phyloP scores from a whole-genome alignment of 371 early-diverging fungal genomes.

The Smittium mucronatum region DNA sequence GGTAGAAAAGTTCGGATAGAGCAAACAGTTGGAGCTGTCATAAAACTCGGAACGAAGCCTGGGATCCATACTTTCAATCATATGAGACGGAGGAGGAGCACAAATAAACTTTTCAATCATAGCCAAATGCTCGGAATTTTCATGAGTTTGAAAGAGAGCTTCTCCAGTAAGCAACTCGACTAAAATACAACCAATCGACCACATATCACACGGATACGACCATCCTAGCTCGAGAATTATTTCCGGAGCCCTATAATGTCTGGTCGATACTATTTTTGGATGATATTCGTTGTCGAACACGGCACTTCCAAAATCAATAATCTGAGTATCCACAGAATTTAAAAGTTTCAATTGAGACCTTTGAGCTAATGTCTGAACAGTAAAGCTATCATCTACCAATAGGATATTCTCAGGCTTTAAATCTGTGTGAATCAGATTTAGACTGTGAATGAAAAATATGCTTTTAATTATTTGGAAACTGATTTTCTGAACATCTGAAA shows the following conservation, averaged over 20 bases:
- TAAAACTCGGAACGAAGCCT: neutral
- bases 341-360: neutral
- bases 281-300: slow-evolving; percentile 91
- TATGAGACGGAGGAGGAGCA: slow-evolving; percentile 56
- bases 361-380: neutral
- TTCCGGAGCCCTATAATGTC: slow-evolving; percentile 96
- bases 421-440: slow-evolving; percentile 80
- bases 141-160: slow-evolving; percentile 86
- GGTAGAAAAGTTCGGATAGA: neutral
- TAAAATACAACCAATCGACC: slow-evolving; percentile 94
- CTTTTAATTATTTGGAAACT: slow-evolving; percentile 40
- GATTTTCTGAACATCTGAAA: slow-evolving; percentile 68
- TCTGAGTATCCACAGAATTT: neutral
- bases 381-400: slow-evolving; percentile 9
- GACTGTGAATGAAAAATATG: slow-evolving; percentile 59
- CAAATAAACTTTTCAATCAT: slow-evolving; percentile 94
- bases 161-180: slow-evolving; percentile 89
- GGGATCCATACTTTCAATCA: slow-evolving; percentile 2
- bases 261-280: slow-evolving; percentile 80
- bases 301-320: slow-evolving; percentile 93
- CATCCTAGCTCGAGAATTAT: slow-evolving; percentile 86
- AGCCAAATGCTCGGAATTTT: slow-evolving; percentile 96
- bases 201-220: slow-evolving; percentile 93
- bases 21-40: neutral
- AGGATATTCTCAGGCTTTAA: slow-evolving; percentile 85